These are phyloP conservation scores for Xylariaceae sp. DNA, from an alignment of 2,329 filamentous ascomycete species.

Conservation along the genomic window DNA sequence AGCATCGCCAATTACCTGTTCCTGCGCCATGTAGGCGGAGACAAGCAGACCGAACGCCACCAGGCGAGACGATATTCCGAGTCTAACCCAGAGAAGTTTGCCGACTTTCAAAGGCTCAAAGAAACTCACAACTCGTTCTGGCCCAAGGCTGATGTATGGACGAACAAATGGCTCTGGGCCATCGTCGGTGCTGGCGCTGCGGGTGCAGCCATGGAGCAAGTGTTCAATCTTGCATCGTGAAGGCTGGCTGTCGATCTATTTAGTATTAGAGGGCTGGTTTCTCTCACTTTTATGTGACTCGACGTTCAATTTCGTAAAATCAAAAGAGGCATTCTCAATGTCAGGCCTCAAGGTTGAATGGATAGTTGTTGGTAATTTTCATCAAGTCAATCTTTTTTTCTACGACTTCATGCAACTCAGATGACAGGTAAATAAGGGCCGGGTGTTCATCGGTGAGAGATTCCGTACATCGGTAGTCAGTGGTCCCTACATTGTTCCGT, in stretches of 20 bases:
- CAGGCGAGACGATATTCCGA: conserved; percentile 49
- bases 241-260: neutral
- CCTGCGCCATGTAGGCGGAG: conserved; percentile 52
- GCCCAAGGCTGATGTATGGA: conserved; percentile 45
- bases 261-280: too few species aligned
- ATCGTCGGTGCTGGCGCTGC: conserved; percentile 45
- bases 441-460: too few species aligned
- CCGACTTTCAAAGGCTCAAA: conserved; percentile 48
- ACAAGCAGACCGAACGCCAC: conserved; percentile 48
- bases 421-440: too few species aligned
- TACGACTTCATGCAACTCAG: too few species aligned
- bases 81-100: conserved; percentile 46
- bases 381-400: too few species aligned
- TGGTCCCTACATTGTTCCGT: too few species aligned
- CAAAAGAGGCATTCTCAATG: too few species aligned
- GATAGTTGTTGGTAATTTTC: too few species aligned
- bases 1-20: conserved; percentile 54
- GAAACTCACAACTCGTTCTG: conserved; percentile 56
- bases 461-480: too few species aligned
- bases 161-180: conserved; percentile 53
- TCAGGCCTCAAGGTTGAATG: too few species aligned
- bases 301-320: too few species aligned
- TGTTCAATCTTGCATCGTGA: conserved; percentile 9
- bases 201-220: conserved; percentile 44
- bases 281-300: too few species aligned